Evolutionary conservation across 257 asterid genomes (phyloP), one percentile per base, ranked within the genome.

Genomic region (Nyctanthes arbortristis): DNA sequence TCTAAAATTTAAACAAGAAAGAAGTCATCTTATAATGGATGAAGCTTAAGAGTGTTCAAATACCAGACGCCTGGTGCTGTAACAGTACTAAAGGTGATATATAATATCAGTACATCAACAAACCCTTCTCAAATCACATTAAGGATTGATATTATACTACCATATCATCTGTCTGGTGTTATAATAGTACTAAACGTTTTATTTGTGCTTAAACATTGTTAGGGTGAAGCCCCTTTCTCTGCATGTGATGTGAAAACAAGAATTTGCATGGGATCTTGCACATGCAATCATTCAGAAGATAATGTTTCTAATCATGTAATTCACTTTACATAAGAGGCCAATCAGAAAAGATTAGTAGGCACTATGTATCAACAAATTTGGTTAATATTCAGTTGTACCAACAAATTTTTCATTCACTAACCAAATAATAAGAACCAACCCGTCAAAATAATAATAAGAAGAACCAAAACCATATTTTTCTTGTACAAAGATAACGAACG

Each of bases 231-330:
- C 30, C 16, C 60, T 73, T 64, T 62, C 13, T 54, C 32, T 54
- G 73, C 61, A 71, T 62, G 65, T 57, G 73, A 75, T 67, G 31
- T 49, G 77, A 70, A 67, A 57, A 69, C 14, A 65, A 31, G 33
- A 27, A 59, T 35, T 64, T 45, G 63, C 61, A 35, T 67, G 52
- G 40, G 56, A 27, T 70, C 45, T 13, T 5, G 22, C n/a, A 36
- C 20, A 20, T 33, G 68, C 49, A 62, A 35, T 71, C 65, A 62
- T 13, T 7, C 22, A 61, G 69, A 34, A 22, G 29, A 40, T 70
- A 67, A 67, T n/a, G n/a, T 74, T 40, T 39, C 32, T 45, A 36
- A 37, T 54, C 56, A 31, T 28, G 37, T 59, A 16, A 60, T 18
- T 67, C 60, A 47, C 25, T 52, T n/a, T 60, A 10, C 35, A 72